Conservation (phyloP, 306 rosid species). For the Glycine tomentella region DNA sequence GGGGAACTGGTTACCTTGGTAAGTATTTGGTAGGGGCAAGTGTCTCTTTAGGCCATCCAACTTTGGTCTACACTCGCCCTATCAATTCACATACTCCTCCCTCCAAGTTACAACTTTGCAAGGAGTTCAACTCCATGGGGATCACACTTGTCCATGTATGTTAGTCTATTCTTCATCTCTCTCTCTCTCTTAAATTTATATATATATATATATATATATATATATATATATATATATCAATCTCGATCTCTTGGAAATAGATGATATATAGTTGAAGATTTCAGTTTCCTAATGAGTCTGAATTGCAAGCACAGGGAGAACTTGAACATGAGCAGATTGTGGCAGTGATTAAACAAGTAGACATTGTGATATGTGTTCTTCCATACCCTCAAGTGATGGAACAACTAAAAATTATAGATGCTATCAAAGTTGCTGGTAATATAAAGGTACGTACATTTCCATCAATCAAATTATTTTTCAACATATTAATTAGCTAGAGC, state of each 20-base stretch:
- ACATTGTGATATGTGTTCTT: conserved; percentile 46
- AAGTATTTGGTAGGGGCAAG: conserved; percentile 57
- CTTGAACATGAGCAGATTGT: conserved; percentile 50
- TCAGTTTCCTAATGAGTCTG: background rate
- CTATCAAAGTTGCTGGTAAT: conserved; percentile 53
- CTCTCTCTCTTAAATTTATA: too few relatives aligned
- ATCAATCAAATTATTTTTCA: background rate
- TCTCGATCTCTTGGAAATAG: background rate
- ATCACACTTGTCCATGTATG: conserved; percentile 44
- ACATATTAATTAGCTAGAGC: too few relatives aligned
- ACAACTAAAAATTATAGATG: conserved; percentile 50
- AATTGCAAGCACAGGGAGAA: conserved; percentile 40
- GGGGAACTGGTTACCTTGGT: conserved; percentile 64
- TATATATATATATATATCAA: too few relatives aligned
- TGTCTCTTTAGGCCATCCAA: conserved; percentile 49
- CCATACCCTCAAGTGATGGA: conserved; percentile 48
- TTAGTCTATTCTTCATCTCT: background rate
- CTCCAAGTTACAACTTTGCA: conserved; percentile 38
- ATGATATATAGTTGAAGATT: background rate
- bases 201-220: too few relatives aligned
- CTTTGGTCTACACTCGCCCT: conserved; percentile 51
- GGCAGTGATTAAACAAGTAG: conserved; percentile 37
- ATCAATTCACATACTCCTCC: background rate
- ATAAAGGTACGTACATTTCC: conserved; percentile 16
- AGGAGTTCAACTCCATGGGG: conserved; percentile 46